A percentile compares a stretch with the other conserved stretches of the same genome.
phyloP scores from a whole-genome alignment of 768 basidiomycete genomes.

The Russula emetica region DNA sequence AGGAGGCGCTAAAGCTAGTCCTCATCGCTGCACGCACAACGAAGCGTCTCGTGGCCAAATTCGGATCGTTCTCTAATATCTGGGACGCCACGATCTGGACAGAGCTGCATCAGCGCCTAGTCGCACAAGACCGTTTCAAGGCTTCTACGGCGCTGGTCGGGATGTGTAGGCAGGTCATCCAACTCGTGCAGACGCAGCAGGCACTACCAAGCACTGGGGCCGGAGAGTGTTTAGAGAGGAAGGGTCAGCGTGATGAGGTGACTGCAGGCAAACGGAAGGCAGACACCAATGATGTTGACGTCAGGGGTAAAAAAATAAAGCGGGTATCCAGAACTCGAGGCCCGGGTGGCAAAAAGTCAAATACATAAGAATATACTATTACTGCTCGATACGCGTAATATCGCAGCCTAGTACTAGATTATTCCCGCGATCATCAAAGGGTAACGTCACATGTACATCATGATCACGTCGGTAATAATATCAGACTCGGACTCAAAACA shows the following conservation, averaged over 20 bases:
- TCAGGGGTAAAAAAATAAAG: constrained; percentile 37
- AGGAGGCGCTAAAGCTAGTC: constrained; percentile 73
- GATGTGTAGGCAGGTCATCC: constrained; percentile 61
- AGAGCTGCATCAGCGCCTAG: constrained; percentile 44
- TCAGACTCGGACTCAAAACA: not conserved
- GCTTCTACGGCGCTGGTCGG: constrained; percentile 55
- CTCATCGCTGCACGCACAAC: constrained; percentile 63
- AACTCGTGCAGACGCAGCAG: constrained; percentile 16
- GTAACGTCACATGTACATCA: not conserved
- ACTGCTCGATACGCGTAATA: not conserved
- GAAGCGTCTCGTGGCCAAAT: constrained; percentile 41
- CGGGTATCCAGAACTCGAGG: constrained; percentile 38
- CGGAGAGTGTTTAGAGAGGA: constrained; percentile 25
- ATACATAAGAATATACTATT: not conserved
- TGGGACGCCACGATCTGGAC: constrained; percentile 66
- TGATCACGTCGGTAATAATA: not conserved
- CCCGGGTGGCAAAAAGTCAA: not conserved
- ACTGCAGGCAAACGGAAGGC: constrained; percentile 33
- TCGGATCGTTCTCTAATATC: constrained; percentile 35
- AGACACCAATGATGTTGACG: constrained; percentile 16
- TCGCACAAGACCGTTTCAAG: constrained; percentile 55
- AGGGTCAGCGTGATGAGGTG: constrained; percentile 14
- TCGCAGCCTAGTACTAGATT: not conserved
- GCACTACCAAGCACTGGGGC: constrained; percentile 25
- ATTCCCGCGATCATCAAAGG: not conserved